phyloP scores from a whole-genome alignment of 352 stramenopile species.

The Pythium grandisporangium region DNA sequence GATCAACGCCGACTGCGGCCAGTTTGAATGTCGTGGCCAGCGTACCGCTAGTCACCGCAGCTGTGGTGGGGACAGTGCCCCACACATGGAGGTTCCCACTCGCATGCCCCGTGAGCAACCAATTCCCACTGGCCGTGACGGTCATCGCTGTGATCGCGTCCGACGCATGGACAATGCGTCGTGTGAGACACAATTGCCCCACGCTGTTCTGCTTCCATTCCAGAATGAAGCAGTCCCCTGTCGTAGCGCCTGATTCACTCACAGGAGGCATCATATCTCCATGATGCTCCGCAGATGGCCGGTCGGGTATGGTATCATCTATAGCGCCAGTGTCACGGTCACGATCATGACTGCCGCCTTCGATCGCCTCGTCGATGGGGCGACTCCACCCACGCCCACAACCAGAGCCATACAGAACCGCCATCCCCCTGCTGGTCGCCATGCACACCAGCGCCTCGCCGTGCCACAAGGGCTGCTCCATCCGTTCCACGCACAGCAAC shows the following conservation, averaged over 20 bases:
- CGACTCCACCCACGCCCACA: no score
- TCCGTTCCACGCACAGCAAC: constrained; percentile 49
- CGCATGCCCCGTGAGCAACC: constrained; percentile 38
- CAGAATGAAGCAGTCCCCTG: constrained; percentile 19
- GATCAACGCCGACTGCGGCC: no score
- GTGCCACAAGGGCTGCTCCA: constrained; percentile 19
- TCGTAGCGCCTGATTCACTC: no score
- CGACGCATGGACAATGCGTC: constrained; percentile 9
- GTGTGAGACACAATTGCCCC: constrained; percentile 7
- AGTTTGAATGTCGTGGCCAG: no score
- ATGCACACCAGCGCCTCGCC: constrained; percentile 26
- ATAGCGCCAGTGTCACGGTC: constrained; percentile 7
- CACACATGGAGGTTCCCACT: constrained; percentile 44
- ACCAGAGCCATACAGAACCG: constrained; percentile 26
- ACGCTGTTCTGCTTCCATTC: constrained; percentile 20
- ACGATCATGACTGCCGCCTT: neutral
- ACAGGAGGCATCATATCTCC: no score
- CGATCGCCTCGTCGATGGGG: constrained; percentile 5
- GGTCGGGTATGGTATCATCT: no score
- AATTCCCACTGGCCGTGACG: constrained; percentile 25
- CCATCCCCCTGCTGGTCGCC: constrained; percentile 14
- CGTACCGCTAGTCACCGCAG: no score
- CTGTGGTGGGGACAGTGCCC: constrained; percentile 12
- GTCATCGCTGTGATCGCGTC: constrained; percentile 24
- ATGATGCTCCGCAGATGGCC: no score